Base-by-base conservation (phyloP, 768 basidiomycete genomes). In the Ramaria sp. region DNA sequence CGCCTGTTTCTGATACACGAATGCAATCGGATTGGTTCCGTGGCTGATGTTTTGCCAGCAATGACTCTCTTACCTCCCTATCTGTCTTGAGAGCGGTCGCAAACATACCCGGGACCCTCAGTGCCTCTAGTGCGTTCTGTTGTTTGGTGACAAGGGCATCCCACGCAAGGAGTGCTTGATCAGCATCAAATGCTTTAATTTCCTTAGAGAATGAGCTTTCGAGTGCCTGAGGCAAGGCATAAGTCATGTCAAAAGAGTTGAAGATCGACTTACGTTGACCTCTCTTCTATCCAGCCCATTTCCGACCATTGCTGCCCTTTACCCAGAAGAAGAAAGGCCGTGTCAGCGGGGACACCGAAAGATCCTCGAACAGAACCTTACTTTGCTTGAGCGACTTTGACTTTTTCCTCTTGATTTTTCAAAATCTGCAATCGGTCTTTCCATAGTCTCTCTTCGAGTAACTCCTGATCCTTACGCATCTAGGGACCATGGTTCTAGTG, bases 71-170 rank as follows among this genome's bases (percentile, higher is more conserved):
- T 66, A 86, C 88, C 75, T 88, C 76, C 71, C 77, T 69, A 60
- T 82, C 78, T 3, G 71, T 64, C 39, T 64, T 63, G 45, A 74
- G 73, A 45, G 64, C 68, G 2, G 84, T 82, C 12, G 72, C 68
- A 64, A 78, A 86, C 84, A 92, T 90, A 2, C 80, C 75, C 15
- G 90, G 90, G 13, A 91, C 78, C 41, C 75, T 72, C 46, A 84
- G 70, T 31, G 73, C 66, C 61, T 81, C 80, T 49, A 92, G 72
- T 15, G 78, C 70, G 0, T 71, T 65, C 68, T 92, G 89, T 66
- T 92, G 90, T 62, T 78, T 80, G 51, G 78, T 70, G 19, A 84
- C 67, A n/a, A 91, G 73, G 19, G 78, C 79, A 63, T 88, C 88
- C 87, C 88, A 92, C 9, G 86, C 84, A 2, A 81, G 73, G 6